These are phyloP conservation scores for Rhodomyrtus tomentosa DNA, from an alignment of 345 rosid species.

Conservation along the genomic window DNA sequence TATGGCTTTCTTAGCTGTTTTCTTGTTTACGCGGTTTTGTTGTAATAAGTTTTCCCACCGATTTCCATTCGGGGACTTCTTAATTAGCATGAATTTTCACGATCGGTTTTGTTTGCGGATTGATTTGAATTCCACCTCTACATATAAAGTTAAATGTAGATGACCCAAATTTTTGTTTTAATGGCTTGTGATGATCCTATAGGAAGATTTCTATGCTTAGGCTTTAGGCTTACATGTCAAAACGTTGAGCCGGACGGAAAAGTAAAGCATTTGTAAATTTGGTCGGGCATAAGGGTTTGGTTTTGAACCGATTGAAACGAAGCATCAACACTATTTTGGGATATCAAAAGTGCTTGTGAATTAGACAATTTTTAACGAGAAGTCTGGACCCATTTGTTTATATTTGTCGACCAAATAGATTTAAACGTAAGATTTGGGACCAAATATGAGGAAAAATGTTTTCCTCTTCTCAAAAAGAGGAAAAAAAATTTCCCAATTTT, in stretches of 20 bases:
- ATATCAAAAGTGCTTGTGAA: not conserved
- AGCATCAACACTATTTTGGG: not conserved
- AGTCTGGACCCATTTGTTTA: not conserved
- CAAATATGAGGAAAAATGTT: no score
- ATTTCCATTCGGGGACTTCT: not conserved
- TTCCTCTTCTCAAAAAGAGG: no score
- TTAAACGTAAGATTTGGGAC: no score
- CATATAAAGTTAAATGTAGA: not conserved
- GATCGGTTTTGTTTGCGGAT: not conserved
- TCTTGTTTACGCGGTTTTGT: not conserved
- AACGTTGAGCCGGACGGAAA: not conserved
- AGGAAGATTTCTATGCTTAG: not conserved
- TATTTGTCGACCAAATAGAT: conserved; percentile 14
- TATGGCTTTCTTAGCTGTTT: not conserved
- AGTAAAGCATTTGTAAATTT: not conserved
- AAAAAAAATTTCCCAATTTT: no score
- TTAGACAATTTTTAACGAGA: not conserved
- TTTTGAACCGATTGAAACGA: not conserved
- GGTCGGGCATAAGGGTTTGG: not conserved
- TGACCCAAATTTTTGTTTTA: not conserved
- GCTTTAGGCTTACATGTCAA: not conserved
- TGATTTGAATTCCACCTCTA: not conserved
- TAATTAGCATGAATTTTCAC: not conserved
- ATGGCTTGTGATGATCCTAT: not conserved
- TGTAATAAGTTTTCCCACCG: not conserved